Percentiles rank a stretch among this genome's conserved stretches.
Conservation (phyloP, 176 grass and related monocot genomes). For the Panicum miliaceum region DNA sequence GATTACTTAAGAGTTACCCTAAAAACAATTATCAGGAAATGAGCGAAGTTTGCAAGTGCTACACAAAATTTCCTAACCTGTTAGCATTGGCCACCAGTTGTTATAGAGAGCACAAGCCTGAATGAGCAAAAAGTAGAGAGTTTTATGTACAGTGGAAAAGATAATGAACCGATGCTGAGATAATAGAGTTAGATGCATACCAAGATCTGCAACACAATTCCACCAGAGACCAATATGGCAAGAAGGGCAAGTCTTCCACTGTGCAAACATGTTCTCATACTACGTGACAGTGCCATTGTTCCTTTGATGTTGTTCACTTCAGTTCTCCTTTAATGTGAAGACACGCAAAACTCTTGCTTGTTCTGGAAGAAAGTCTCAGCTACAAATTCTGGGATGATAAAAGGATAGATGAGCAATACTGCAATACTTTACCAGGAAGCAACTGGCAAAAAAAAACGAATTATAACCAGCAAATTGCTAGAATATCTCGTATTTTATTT, state of each 20-base stretch:
- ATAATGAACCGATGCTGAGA: background rate
- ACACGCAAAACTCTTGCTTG: background rate
- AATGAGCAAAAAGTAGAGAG: background rate
- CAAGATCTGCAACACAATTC: conserved; percentile 87
- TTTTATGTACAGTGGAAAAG: conserved; percentile 17
- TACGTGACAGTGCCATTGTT: conserved; percentile 66
- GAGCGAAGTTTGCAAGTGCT: background rate
- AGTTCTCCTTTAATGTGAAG: background rate
- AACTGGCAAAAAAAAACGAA: background rate
- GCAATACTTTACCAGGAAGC: background rate
- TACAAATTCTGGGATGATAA: background rate
- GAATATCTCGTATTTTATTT: background rate
- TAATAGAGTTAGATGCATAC: conserved; percentile 38
- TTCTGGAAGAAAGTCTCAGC: background rate
- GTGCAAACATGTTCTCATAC: conserved; percentile 68
- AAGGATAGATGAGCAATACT: background rate
- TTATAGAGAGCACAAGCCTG: conserved; percentile 89
- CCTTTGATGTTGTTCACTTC: background rate
- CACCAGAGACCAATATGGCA: conserved; percentile 74
- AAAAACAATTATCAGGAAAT: background rate
- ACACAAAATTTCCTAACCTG: conserved; percentile 56
- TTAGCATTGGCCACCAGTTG: conserved; percentile 99
- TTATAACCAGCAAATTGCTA: background rate
- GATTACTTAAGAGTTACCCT: background rate
- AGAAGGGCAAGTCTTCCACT: conserved; percentile 76